Percentiles rank a stretch among this genome's conserved stretches.
Conservation (phyloP, 2,329 filamentous ascomycete genomes). For the Penicillium occitanis region DNA sequence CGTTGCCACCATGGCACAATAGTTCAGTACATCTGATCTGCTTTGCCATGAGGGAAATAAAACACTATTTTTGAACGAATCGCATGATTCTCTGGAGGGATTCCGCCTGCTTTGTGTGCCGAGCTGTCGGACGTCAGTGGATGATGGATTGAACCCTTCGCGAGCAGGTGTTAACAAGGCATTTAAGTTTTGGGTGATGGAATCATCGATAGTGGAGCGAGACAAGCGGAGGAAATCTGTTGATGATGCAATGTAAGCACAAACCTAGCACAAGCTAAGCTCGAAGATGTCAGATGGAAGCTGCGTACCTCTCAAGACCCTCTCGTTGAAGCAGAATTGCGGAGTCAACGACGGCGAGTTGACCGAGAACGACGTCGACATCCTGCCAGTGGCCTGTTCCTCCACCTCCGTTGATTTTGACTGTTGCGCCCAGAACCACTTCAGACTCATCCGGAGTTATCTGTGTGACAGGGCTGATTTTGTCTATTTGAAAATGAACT, state of each 20-base stretch:
- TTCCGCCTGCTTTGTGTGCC: slow-evolving; percentile 50
- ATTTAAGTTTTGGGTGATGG: slow-evolving; percentile 90
- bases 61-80: slow-evolving; percentile 70
- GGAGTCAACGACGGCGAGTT: slow-evolving; percentile 60
- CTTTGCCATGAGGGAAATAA: slow-evolving; percentile 87
- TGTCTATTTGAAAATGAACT: not conserved
- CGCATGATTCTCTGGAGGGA: slow-evolving; percentile 65
- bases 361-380: slow-evolving; percentile 43
- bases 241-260: slow-evolving; percentile 21
- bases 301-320: slow-evolving; percentile 62
- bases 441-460: slow-evolving; percentile 34
- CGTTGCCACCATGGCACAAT: slow-evolving; percentile 85
- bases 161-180: slow-evolving; percentile 74
- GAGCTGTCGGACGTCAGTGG: slow-evolving; percentile 65
- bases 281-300: not conserved
- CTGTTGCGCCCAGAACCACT: slow-evolving; percentile 40
- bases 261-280: not conserved
- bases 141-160: slow-evolving; percentile 72
- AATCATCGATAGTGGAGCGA: slow-evolving; percentile 82
- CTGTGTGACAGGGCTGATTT: not conserved
- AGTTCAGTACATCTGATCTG: slow-evolving; percentile 78
- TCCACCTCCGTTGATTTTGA: slow-evolving; percentile 27
- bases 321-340: slow-evolving; percentile 75
- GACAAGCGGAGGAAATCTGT: slow-evolving; percentile 89
- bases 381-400: slow-evolving; percentile 31